These are phyloP conservation scores for Cladosporium sp. DNA, from an alignment of 2,329 filamentous ascomycete genomes.

Conservation along the genomic window DNA sequence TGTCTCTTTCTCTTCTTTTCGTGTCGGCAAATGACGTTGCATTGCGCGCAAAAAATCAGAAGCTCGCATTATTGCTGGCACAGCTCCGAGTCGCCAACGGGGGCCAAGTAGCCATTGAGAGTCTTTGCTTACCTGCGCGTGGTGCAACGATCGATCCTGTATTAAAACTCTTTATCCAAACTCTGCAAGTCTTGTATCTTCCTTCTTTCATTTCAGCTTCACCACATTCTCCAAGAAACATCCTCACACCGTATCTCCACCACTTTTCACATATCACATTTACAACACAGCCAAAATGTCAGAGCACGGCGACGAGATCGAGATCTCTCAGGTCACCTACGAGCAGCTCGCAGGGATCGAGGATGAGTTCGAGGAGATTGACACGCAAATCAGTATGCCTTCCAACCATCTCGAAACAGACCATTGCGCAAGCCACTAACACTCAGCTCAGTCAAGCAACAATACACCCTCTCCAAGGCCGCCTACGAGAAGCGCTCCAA, in stretches of 20 bases:
- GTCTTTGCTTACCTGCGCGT: neutral
- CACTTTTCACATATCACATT: neutral
- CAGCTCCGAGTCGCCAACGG: neutral
- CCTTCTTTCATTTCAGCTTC: neutral
- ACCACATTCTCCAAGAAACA: neutral
- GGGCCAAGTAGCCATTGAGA: neutral
- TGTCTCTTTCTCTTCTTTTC: neutral
- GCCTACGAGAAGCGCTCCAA: slow-evolving; percentile 74
- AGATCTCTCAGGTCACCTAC: slow-evolving; percentile 49
- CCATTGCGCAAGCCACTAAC: slow-evolving; percentile 13
- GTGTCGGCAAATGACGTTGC: neutral
- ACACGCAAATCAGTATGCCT: slow-evolving; percentile 74
- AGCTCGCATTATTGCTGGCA: neutral
- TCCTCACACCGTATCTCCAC: neutral
- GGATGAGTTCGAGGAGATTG: slow-evolving; percentile 76
- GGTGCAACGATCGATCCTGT: too few relatives aligned
- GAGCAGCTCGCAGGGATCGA: slow-evolving; percentile 77
- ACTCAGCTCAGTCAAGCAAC: slow-evolving; percentile 32
- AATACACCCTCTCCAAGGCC: slow-evolving; percentile 62
- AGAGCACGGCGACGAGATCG: slow-evolving; percentile 1
- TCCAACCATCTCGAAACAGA: neutral
- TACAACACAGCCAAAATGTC: neutral
- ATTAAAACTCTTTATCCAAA: neutral
- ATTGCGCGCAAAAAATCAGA: neutral
- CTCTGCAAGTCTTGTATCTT: too few relatives aligned